These are phyloP conservation scores for Tremella yokohamensis DNA, from an alignment of 768 basidiomycete genomes.

Conservation along the genomic window DNA sequence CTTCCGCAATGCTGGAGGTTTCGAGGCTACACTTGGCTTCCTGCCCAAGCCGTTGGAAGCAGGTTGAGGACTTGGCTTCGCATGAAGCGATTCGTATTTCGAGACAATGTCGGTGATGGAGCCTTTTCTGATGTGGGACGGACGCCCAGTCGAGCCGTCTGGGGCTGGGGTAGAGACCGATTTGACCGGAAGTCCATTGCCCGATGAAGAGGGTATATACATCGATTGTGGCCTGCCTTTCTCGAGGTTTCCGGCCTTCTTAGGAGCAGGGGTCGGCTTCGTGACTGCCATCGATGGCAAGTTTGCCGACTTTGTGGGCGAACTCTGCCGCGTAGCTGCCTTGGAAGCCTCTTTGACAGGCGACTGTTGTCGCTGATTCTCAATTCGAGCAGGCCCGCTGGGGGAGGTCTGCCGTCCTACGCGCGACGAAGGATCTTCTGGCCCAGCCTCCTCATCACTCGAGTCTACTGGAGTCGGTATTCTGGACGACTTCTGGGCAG, in stretches of 20 bases:
- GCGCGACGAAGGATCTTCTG: slow-evolving; percentile 31
- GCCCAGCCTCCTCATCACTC: slow-evolving; percentile 40
- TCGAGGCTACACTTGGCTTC: slow-evolving; percentile 35
- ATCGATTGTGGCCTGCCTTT: slow-evolving; percentile 33
- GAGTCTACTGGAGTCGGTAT: slow-evolving; percentile 20
- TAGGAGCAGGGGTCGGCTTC: neutral
- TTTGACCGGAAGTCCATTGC: neutral
- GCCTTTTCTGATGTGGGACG: slow-evolving; percentile 35
- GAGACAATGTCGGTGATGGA: slow-evolving; percentile 47
- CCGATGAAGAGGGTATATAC: slow-evolving; percentile 21
- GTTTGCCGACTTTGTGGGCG: neutral
- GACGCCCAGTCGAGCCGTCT: slow-evolving; percentile 5
- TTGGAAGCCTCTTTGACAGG: neutral
- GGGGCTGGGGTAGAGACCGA: slow-evolving; percentile 2
- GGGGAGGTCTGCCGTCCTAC: neutral
- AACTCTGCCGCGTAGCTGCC: neutral
- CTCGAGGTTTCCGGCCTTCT: neutral
- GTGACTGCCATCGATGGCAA: neutral
- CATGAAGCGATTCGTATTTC: slow-evolving; percentile 33
- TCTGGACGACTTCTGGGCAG: neutral
- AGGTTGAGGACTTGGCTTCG: slow-evolving; percentile 6
- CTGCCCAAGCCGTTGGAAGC: slow-evolving; percentile 14
- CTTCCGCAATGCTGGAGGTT: slow-evolving; percentile 27
- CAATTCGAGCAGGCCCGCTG: neutral
- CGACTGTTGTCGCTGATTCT: neutral